A percentile compares a stretch with the other conserved stretches of the same genome.
Evolutionary conservation across 1,284 basidiomycete genomes (phyloP).

Genomic region (Cryptococcus sp.): DNA sequence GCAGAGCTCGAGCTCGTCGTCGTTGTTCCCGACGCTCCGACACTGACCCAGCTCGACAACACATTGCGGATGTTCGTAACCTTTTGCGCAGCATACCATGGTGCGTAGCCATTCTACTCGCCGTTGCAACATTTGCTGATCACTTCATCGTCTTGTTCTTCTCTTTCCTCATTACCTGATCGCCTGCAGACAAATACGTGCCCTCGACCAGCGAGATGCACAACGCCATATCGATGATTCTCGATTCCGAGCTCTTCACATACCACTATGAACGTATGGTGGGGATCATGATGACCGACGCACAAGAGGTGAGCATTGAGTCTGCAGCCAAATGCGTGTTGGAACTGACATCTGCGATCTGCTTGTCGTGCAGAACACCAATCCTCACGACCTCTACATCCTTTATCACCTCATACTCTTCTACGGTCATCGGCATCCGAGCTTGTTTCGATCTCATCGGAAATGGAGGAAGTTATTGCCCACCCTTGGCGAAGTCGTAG

Average conservation of each 20-base stretch:
- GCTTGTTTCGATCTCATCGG: conserved; percentile 74
- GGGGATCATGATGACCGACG: conserved; percentile 68
- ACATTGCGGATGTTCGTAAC: conserved; percentile 73
- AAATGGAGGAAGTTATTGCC: conserved; percentile 81
- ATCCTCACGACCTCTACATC: conserved; percentile 81
- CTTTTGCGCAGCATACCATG: conserved; percentile 80
- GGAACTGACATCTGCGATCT: not conserved
- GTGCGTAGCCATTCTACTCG: conserved; percentile 56
- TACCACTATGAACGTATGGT: conserved; percentile 89
- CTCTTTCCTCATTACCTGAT: not conserved
- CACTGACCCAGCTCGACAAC: conserved; percentile 73
- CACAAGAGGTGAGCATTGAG: conserved; percentile 61
- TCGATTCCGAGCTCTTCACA: conserved; percentile 79
- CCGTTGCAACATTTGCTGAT: not conserved
- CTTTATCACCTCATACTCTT: conserved; percentile 74
- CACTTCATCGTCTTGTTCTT: conserved; percentile 9
- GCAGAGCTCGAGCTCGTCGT: conserved; percentile 84
- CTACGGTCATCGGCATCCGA: conserved; percentile 69
- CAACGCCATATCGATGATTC: conserved; percentile 71
- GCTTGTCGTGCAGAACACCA: conserved; percentile 64
- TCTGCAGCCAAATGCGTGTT: not conserved
- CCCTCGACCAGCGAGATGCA: conserved; percentile 76
- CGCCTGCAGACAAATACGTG: conserved; percentile 72
- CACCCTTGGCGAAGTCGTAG: conserved; percentile 64
- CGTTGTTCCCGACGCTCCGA: conserved; percentile 65